Percentiles rank a stretch among this genome's conserved stretches.
Conservation (phyloP, 1,284 basidiomycete genomes). For the Pseudozyma sp. region DNA sequence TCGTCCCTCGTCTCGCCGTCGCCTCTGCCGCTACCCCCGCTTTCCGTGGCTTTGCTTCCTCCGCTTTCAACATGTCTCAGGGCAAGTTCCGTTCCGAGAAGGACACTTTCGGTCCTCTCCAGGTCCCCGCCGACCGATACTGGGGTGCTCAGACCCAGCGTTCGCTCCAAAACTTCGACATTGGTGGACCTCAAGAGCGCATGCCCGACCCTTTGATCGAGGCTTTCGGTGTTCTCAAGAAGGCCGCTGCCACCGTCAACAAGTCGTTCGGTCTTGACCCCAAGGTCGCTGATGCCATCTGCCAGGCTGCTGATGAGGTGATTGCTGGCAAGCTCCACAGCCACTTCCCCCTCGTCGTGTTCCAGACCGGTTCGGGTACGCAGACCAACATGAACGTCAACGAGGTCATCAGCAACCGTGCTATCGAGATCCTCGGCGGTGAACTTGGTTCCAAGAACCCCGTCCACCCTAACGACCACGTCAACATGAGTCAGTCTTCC, state of each 20-base stretch:
- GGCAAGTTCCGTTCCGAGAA: slow-evolving; percentile 60
- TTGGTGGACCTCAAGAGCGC: slow-evolving; percentile 91
- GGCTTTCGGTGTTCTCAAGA: slow-evolving; percentile 97
- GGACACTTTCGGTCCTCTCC: slow-evolving; percentile 91
- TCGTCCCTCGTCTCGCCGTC: slow-evolving; percentile 39
- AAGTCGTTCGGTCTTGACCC: slow-evolving; percentile 89
- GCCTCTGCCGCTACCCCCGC: slow-evolving; percentile 31
- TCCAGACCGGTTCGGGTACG: slow-evolving; percentile 98
- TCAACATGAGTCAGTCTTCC: slow-evolving; percentile 99
- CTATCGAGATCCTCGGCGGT: slow-evolving; percentile 96
- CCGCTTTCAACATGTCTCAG: slow-evolving; percentile 44
- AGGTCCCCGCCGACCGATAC: slow-evolving; percentile 93
- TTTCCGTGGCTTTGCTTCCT: slow-evolving; percentile 39
- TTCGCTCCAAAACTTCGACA: slow-evolving; percentile 98
- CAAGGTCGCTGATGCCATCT: slow-evolving; percentile 88
- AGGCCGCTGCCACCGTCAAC: slow-evolving; percentile 94
- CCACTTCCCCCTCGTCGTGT: slow-evolving; percentile 98
- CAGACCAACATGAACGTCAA: slow-evolving; percentile 99
- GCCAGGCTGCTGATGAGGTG: slow-evolving; percentile 94
- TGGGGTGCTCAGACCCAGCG: slow-evolving; percentile 99
- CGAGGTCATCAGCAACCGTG: slow-evolving; percentile 98
- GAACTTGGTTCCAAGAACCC: slow-evolving; percentile 95
- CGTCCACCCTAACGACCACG: slow-evolving; percentile 99
- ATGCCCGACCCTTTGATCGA: slow-evolving; percentile 95
- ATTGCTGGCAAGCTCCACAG: slow-evolving; percentile 86